Conservation (phyloP, 371 early-diverging fungal species). For the Lichtheimia hyalospora region DNA sequence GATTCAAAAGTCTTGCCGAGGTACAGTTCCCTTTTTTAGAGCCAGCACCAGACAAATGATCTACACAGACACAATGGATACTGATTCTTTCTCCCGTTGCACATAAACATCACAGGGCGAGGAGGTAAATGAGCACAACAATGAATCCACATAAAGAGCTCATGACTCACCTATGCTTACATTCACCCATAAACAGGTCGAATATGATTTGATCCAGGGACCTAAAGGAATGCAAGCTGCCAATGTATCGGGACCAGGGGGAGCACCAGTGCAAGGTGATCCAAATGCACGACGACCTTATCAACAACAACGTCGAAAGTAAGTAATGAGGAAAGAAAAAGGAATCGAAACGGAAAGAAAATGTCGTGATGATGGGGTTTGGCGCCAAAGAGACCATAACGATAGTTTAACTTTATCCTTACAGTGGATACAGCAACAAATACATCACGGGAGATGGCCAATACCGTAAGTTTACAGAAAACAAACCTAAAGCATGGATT, state of each 20-base stretch:
- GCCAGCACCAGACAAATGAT: not conserved
- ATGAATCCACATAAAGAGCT: conserved; percentile 1
- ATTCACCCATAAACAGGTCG: conserved; percentile 51
- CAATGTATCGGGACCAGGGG: conserved; percentile 79
- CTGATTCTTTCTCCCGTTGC: conserved; percentile 1
- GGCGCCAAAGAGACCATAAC: not conserved
- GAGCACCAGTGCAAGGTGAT: conserved; percentile 75
- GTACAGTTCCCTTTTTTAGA: conserved; percentile 30
- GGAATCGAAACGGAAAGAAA: not conserved
- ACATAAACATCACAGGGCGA: conserved; percentile 33
- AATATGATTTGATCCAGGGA: conserved; percentile 77
- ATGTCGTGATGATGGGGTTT: not conserved
- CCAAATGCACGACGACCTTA: conserved; percentile 28
- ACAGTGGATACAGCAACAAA: not conserved
- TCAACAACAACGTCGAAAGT: conserved; percentile 5
- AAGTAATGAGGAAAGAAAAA: not conserved
- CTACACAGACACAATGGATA: conserved; percentile 6
- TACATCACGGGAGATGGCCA: not conserved
- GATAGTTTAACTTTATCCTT: not conserved
- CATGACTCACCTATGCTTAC: too few species aligned
- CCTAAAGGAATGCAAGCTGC: conserved; percentile 86
- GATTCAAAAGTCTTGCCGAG: conserved; percentile 86
- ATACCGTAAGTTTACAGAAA: not conserved
- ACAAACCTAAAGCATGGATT: not conserved
- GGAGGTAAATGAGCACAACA: conserved; percentile 26